Conservation (phyloP, 1,139 yeast species). For the Kazachstania sp. region DNA sequence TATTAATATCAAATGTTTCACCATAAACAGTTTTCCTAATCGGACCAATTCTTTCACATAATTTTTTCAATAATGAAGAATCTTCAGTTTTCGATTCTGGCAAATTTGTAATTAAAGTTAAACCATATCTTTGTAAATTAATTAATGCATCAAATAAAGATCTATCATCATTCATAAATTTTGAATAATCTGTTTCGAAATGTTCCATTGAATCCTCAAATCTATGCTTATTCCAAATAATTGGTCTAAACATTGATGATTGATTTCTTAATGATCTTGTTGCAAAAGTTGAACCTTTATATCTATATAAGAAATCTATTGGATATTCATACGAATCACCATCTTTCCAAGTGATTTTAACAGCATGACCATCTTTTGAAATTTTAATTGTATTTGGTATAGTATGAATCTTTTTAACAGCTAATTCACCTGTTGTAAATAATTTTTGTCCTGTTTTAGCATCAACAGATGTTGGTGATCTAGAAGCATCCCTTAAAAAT, state of each 20-base stretch:
- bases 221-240: slow-evolving; percentile 37
- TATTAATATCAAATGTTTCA: slow-evolving; percentile 59
- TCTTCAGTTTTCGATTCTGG: slow-evolving; percentile 34
- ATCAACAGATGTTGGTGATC: slow-evolving; percentile 44
- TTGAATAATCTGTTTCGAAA: slow-evolving; percentile 34
- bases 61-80: slow-evolving; percentile 31
- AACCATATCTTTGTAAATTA: slow-evolving; percentile 50
- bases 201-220: slow-evolving; percentile 25
- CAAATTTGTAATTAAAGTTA: slow-evolving; percentile 47
- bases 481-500: slow-evolving; percentile 61
- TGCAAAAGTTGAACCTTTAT: slow-evolving; percentile 33
- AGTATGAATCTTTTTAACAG: slow-evolving; percentile 30
- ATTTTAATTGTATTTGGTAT: slow-evolving; percentile 27
- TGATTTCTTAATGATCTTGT: slow-evolving; percentile 31
- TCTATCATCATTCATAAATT: slow-evolving; percentile 37
- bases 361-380: slow-evolving; percentile 27
- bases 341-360: slow-evolving; percentile 50
- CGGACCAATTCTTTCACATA: slow-evolving; percentile 62
- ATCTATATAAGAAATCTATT: slow-evolving; percentile 39
- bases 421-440: slow-evolving; percentile 51
- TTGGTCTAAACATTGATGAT: slow-evolving; percentile 31
- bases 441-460: slow-evolving; percentile 51
- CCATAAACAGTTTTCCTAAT: slow-evolving; percentile 71
- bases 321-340: slow-evolving; percentile 44
- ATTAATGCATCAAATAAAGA: slow-evolving; percentile 37